Evolutionary conservation across 164 flowering plant species (phyloP).

Genomic region (Platanus orientalis): DNA sequence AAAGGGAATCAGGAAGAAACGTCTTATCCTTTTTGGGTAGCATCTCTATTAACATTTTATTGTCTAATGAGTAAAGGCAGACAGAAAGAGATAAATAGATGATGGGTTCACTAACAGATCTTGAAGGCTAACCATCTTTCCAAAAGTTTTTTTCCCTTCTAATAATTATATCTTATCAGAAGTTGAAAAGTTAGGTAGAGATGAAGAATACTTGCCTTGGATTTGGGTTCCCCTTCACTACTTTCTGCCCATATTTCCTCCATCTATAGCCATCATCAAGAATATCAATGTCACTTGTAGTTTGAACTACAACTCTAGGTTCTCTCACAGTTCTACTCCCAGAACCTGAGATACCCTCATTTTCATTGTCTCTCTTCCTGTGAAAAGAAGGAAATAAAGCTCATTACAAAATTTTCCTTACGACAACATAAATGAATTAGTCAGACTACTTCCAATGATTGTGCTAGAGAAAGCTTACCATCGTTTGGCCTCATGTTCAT

Average conservation of each 20-base stretch:
- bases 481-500: conserved; percentile 64
- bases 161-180: no score
- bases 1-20: no score
- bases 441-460: background rate
- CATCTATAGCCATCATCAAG: conserved; percentile 91
- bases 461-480: conserved; percentile 33
- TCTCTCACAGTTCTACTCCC: conserved; percentile 76
- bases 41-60: no score
- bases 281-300: conserved; percentile 83
- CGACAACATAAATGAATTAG: background rate
- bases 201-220: conserved; percentile 48
- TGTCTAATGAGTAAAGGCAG: no score
- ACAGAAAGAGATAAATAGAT: no score
- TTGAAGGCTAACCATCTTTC: background rate
- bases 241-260: conserved; percentile 96
- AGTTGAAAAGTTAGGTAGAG: background rate
- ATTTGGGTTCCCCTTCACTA: conserved; percentile 89
- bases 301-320: conserved; percentile 86
- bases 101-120: no score
- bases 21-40: no score
- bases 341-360: conserved; percentile 45
- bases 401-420: background rate
- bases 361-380: conserved; percentile 79
- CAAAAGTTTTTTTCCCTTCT: no score
- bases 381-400: conserved; percentile 1